Evolutionary conservation across 306 rosid genomes (phyloP), one percentile per base, ranked within the genome.

Genomic region (Oemleria cerasiformis): DNA sequence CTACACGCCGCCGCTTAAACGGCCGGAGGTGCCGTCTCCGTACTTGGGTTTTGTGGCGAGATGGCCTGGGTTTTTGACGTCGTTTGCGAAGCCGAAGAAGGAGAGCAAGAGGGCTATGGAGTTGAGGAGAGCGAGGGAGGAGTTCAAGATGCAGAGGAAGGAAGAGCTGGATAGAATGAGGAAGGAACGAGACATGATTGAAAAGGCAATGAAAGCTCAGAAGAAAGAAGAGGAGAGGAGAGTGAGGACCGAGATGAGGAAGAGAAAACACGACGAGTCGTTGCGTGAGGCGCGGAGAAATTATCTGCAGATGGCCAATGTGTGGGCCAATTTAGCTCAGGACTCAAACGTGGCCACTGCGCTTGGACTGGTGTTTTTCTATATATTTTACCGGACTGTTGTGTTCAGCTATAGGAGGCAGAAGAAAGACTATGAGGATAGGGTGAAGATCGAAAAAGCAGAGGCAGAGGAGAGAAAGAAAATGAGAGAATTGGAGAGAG

Each of bases 401-500:
- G 98, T 94, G 82, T 71, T 84, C 25, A 89, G 78, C 63, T 94
- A 94, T 70, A 84, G 86, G 84, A 91, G 81, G 86, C 97, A 94
- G 83, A 91, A 94, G 86, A 89, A 80, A 84, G 98, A 94, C 81
- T 94, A 94, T 40, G 98, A 94, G 60, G 98, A 94, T 56, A 84
- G 98, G 84, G 56, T 91, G 79, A 89, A 89, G 92, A 91, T 94
- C 61, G 88, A 89, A 91, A 80, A 81, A 48, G 98, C 97, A 0
- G 98, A 94, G 81, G 98, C 92, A 0, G 98, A 94, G 20, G 98
- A 94, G 90, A 88, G 87, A 83, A 90, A 70, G 87, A 91, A 89
- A 74, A 83, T 91, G 92, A 86, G 84, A 83, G 86, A 79, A 61
- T 65, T 89, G 68, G 98, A 94, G 85, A 78, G 82, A 79, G 90